Evolutionary conservation across 2,329 filamentous ascomycete genomes (phyloP), one percentile per base, ranked within the genome.

Genomic region (Fusarium sp.): DNA sequence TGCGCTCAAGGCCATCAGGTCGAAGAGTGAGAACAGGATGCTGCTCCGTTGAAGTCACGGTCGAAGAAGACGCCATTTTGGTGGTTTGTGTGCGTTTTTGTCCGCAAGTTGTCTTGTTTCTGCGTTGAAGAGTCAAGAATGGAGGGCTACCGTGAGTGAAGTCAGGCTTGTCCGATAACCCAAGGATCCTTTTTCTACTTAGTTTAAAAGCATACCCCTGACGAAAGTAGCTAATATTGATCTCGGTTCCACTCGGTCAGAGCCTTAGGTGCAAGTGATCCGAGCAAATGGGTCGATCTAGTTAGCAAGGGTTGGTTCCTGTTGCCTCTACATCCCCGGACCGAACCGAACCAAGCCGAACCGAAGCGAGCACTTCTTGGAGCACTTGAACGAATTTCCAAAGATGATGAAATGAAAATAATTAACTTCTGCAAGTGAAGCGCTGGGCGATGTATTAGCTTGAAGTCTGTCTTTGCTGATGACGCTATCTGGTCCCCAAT

Each of bases 21-120:
- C 70, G 62, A n/a, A 73, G 70, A 7, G 70, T 73, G 27, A 73
- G 70, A 18, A 65, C 57, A 15, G 67, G 67, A 13, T 70, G 53
- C 31, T 70, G 55, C 11, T 70, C 66, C 1, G 48, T 47, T 2
- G 46, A 39, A 12, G 66, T 70, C 2, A 55, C 46, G 1, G 66
- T 67, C 16, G 62, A 52, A 30, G 66, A 67, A 10, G 54, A 46
- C 11, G 62, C 44, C 67, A 70, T 70, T 40, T 37, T 60, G 27
- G 4, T 50, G 11, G 47, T 36, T 37, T 4, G 10, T 3, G 16
- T 34, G 10, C 15, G 10, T 50, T 16, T 36, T 4, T 34, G 2
- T n/a, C 11, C 34, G 11, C 9, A 34, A 48, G 7, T 8, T 34
- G 3, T 9, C 8, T 34, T 34, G 31, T 34, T 8, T 3, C 31